Evolutionary conservation across 768 basidiomycete genomes (phyloP), one percentile per base, ranked within the genome.

Genomic region (Boletus sensibilis): DNA sequence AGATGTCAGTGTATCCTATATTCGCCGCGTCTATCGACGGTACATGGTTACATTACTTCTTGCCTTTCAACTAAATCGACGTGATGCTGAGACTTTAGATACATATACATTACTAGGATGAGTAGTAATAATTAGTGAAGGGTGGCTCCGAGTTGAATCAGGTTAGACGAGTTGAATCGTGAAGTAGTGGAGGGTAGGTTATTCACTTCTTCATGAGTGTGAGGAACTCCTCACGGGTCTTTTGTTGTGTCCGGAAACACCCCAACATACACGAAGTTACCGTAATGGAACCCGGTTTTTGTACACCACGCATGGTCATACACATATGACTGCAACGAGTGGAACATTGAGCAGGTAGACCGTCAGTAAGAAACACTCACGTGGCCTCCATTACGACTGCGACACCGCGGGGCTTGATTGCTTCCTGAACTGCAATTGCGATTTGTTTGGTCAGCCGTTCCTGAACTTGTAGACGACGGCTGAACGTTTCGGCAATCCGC

Each of bases 251-350:
- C 57, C 97, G 84, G 83, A 99, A 99, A 71, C 94, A 97, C 16
- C 97, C 97, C 50, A 98, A 79, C 97, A 99, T 99, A 64, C 94
- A 96, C 6, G 92, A 94, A 7, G 97, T 99, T 43, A 94, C 89
- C 1, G 97, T 99, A 23, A 90, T 84, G 8, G 96, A 82, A 25
- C 97, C 97, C 3, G 96, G 96, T 75, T 99, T 99, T 75, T 99
- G 97, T 10, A 99, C 97, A 52, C 97, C 97, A 59, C 97, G 89
- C 96, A 98, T 98, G 4, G 96, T 94, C 97, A 99, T 99, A 70
- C 96, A 98, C 73, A 98, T 82, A 74, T 98, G 96, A 23, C 93
- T 95, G 66, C 6, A 35, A 44, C 47, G 56, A 51, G 37, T 21
- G 55, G 53, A 55, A 38, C 31, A 51, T n/a, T 52, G 39, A 62